Conservation (phyloP, 176 grass and related monocot species). For the Areca catechu region DNA sequence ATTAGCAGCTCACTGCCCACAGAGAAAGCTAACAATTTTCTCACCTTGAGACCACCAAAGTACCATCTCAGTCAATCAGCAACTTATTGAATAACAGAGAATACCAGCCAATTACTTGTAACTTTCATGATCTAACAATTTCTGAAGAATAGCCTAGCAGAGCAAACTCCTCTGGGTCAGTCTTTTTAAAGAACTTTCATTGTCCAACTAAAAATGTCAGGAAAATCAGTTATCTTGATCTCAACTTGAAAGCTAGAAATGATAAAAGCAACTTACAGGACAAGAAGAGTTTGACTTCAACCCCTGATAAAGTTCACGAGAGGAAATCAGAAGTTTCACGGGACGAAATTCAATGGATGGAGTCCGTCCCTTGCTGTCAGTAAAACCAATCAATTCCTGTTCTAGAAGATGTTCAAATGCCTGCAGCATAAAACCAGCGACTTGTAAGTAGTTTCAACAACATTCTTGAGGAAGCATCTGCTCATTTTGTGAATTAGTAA, state of each 20-base stretch:
- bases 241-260: neutral
- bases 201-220: neutral
- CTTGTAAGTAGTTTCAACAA: neutral
- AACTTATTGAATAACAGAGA: no score
- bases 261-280: constrained; percentile 48
- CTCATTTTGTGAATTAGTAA: no score
- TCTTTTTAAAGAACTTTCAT: constrained; percentile 9
- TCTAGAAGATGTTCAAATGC: constrained; percentile 93
- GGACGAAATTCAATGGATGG: constrained; percentile 54
- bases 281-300: constrained; percentile 66
- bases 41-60: no score
- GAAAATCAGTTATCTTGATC: neutral
- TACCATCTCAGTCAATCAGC: no score
- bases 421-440: constrained; percentile 26
- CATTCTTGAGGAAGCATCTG: no score
- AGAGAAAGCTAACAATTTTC: no score
- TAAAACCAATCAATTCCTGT: constrained; percentile 69
- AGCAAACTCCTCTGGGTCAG: constrained; percentile 4
- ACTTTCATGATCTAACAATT: constrained; percentile 86
- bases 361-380: constrained; percentile 57
- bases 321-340: constrained; percentile 77
- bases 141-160: constrained; percentile 72
- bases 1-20: no score
- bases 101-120: constrained; percentile 34
- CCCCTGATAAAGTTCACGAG: constrained; percentile 48